Conservation (phyloP, 768 basidiomycete genomes). For the Royoungia palumana region DNA sequence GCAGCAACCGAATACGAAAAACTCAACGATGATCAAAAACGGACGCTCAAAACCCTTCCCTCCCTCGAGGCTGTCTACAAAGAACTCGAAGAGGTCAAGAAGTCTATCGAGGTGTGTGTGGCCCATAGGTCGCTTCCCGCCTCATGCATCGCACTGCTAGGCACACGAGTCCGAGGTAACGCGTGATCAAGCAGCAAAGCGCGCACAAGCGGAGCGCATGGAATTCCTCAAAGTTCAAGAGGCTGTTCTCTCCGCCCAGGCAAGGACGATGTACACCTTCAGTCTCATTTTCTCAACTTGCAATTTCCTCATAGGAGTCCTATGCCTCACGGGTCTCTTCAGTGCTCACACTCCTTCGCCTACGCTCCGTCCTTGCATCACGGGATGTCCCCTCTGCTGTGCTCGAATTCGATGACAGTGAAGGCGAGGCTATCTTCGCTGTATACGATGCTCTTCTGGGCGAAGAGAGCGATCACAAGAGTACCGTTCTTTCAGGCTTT, state of each 20-base stretch:
- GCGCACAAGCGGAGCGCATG: constrained; percentile 52
- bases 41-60: constrained; percentile 67
- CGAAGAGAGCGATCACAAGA: constrained; percentile 49
- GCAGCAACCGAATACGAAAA: constrained; percentile 62
- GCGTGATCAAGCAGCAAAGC: constrained; percentile 53
- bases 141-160: constrained; percentile 33
- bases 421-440: constrained; percentile 53
- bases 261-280: constrained; percentile 23
- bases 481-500: constrained; percentile 51
- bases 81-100: constrained; percentile 82
- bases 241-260: constrained; percentile 59
- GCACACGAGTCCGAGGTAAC: constrained; percentile 59
- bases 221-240: constrained; percentile 54
- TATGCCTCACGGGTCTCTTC: constrained; percentile 43
- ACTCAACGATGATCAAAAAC: constrained; percentile 86
- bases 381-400: constrained; percentile 42
- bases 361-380: constrained; percentile 48
- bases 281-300: background rate
- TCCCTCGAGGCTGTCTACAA: constrained; percentile 74
- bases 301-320: constrained; percentile 38
- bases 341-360: constrained; percentile 56
- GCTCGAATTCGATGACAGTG: constrained; percentile 46
- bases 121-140: background rate
- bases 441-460: constrained; percentile 54
- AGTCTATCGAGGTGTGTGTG: constrained; percentile 77